Conservation (phyloP, 495 filamentous ascomycete genomes). For the Friedmanniomyces endolithicus region DNA sequence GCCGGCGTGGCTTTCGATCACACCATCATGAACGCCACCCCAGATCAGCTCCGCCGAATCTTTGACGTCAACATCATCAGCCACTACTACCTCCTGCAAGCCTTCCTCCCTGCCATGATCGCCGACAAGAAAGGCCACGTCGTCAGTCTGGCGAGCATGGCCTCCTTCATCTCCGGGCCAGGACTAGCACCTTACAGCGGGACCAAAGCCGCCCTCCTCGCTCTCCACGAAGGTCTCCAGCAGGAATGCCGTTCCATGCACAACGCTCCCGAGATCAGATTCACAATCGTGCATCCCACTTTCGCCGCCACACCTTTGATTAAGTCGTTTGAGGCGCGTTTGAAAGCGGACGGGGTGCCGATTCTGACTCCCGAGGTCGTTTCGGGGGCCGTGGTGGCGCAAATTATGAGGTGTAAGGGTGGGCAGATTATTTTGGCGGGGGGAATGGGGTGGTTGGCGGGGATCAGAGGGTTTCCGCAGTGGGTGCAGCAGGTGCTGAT, state of each 20-base stretch:
- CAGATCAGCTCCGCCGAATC: conserved; percentile 36
- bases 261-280: conserved; percentile 26
- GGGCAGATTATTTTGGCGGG: conserved; percentile 20
- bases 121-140: conserved; percentile 48
- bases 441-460: not conserved
- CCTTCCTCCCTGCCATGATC: conserved; percentile 52
- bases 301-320: conserved; percentile 25
- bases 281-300: conserved; percentile 29
- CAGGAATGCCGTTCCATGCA: conserved; percentile 28
- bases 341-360: conserved; percentile 5
- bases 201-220: conserved; percentile 45
- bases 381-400: conserved; percentile 21
- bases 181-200: conserved; percentile 43
- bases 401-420: conserved; percentile 18
- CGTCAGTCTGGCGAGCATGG: conserved; percentile 44
- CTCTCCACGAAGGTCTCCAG: conserved; percentile 38
- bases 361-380: conserved; percentile 22
- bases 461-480: conserved; percentile 14
- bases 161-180: conserved; percentile 39
- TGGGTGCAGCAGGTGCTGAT: conserved; percentile 19
- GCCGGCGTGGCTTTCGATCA: conserved; percentile 41
- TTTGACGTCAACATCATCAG: conserved; percentile 50
- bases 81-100: conserved; percentile 45
- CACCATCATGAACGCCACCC: conserved; percentile 37
- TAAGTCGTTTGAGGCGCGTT: conserved; percentile 6